These are phyloP conservation scores for Yamadazyma dushanensis DNA, from an alignment of 1,139 yeast species.

Conservation along the genomic window DNA sequence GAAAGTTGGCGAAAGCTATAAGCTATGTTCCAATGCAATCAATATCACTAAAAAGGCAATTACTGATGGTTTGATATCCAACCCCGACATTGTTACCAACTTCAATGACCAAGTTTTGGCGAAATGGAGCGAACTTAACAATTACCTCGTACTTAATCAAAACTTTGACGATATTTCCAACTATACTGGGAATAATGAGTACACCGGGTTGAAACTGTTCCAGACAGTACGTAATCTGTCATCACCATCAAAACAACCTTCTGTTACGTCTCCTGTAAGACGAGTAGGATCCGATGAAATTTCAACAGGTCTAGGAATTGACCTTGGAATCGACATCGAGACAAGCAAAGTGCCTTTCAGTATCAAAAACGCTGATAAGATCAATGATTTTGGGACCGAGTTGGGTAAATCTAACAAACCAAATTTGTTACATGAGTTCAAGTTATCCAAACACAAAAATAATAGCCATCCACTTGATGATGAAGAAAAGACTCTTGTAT, in stretches of 20 bases:
- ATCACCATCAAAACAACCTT: conserved; percentile 9
- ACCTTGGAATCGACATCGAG: conserved; percentile 37
- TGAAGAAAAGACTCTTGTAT: conserved; percentile 25
- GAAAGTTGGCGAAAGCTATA: conserved; percentile 22
- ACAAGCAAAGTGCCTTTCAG: conserved; percentile 34
- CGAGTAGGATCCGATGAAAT: conserved; percentile 1
- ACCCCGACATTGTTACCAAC: conserved; percentile 16
- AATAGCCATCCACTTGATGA: conserved; percentile 9
- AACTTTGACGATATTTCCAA: conserved; percentile 13
- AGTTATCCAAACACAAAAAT: not conserved
- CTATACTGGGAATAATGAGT: conserved; percentile 11
- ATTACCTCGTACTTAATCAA: conserved; percentile 16
- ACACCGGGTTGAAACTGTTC: conserved; percentile 21
- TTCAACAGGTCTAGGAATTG: conserved; percentile 31
- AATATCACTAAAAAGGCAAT: conserved; percentile 34
- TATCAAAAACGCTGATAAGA: conserved; percentile 31
- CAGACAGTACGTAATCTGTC: conserved; percentile 14
- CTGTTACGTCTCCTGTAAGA: conserved; percentile 8
- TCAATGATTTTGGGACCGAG: conserved; percentile 23
- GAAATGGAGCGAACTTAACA: conserved; percentile 34
- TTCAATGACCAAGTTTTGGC: conserved; percentile 31
- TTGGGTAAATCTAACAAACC: conserved; percentile 14
- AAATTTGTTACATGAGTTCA: conserved; percentile 14
- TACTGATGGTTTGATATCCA: conserved; percentile 24
- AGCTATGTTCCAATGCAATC: conserved; percentile 35